Percentiles rank a stretch among this genome's conserved stretches.
These are phyloP conservation scores for Colletotrichum falcatum DNA, from an alignment of 2,329 filamentous ascomycete species.

Conservation along the genomic window DNA sequence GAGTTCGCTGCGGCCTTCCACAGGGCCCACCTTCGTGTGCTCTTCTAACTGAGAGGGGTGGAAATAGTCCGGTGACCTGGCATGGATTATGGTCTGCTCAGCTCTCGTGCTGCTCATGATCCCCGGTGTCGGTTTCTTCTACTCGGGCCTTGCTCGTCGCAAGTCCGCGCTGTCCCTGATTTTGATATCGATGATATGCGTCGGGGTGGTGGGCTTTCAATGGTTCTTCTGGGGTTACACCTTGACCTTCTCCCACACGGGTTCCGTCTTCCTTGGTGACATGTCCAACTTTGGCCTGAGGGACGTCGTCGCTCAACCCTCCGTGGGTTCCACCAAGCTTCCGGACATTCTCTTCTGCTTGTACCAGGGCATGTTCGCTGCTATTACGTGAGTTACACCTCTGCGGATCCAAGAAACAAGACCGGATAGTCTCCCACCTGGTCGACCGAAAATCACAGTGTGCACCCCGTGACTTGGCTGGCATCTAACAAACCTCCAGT, in stretches of 20 bases:
- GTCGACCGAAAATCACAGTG: background rate
- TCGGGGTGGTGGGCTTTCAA: constrained; percentile 84
- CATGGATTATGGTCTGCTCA: constrained; percentile 81
- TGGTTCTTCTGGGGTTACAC: constrained; percentile 98
- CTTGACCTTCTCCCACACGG: constrained; percentile 83
- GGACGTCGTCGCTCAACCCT: constrained; percentile 81
- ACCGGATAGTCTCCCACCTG: background rate
- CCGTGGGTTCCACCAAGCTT: constrained; percentile 76
- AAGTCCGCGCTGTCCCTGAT: constrained; percentile 91
- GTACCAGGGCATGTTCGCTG: constrained; percentile 91
- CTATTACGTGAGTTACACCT: constrained; percentile 78
- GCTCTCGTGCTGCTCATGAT: constrained; percentile 93
- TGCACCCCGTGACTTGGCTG: background rate
- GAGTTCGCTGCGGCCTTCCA: constrained; percentile 46
- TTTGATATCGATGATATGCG: constrained; percentile 85
- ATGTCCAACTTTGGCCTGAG: constrained; percentile 85
- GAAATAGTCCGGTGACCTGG: constrained; percentile 79
- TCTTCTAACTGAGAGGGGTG: constrained; percentile 14
- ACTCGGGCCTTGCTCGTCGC: constrained; percentile 87
- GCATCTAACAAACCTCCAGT: constrained; percentile 49
- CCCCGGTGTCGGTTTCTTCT: constrained; percentile 94
- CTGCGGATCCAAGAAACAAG: no score
- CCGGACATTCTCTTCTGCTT: constrained; percentile 88
- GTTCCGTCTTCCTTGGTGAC: constrained; percentile 82
- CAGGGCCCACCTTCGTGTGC: constrained; percentile 31